Percentiles rank a stretch among this genome's conserved stretches.
Evolutionary conservation across 2,329 filamentous ascomycete species (phyloP).

Genomic region (Sporothrix schenckii): DNA sequence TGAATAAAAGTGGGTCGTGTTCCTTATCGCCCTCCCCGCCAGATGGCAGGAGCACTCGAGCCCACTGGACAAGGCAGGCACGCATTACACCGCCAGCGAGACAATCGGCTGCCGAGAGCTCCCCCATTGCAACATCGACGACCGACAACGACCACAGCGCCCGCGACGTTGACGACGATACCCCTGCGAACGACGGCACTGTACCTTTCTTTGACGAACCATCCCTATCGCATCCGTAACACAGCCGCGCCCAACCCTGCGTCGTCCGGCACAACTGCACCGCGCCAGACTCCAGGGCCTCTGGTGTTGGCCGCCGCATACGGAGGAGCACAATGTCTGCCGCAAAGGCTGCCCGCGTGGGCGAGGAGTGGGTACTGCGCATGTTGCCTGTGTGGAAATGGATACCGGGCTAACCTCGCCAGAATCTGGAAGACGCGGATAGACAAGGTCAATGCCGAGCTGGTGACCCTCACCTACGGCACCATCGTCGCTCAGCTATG

Average conservation of each 20-base stretch:
- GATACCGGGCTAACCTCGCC: slow-evolving; percentile 31
- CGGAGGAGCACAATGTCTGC: slow-evolving; percentile 53
- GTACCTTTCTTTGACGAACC: background rate
- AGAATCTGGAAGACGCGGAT: slow-evolving; percentile 95
- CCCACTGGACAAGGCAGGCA: background rate
- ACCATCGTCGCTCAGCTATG: slow-evolving; percentile 96
- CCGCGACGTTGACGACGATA: background rate
- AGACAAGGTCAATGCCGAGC: slow-evolving; percentile 96
- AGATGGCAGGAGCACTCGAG: background rate
- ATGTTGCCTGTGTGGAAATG: background rate
- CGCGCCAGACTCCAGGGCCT: slow-evolving; percentile 2
- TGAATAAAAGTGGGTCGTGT: slow-evolving; percentile 17
- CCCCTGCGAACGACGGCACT: background rate
- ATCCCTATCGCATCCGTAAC: background rate
- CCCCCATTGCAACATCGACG: slow-evolving; percentile 4
- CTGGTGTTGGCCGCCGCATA: background rate
- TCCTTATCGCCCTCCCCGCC: slow-evolving; percentile 28
- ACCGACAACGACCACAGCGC: slow-evolving; percentile 13
- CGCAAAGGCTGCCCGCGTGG: slow-evolving; percentile 63
- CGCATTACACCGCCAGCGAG: slow-evolving; percentile 18
- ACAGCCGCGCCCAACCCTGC: background rate
- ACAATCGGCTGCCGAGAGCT: background rate
- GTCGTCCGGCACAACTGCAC: background rate
- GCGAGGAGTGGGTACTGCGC: slow-evolving; percentile 59
- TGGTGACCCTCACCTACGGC: slow-evolving; percentile 96